Conservation (phyloP, 495 filamentous ascomycete species). For the Astrocystis sublimbata region DNA sequence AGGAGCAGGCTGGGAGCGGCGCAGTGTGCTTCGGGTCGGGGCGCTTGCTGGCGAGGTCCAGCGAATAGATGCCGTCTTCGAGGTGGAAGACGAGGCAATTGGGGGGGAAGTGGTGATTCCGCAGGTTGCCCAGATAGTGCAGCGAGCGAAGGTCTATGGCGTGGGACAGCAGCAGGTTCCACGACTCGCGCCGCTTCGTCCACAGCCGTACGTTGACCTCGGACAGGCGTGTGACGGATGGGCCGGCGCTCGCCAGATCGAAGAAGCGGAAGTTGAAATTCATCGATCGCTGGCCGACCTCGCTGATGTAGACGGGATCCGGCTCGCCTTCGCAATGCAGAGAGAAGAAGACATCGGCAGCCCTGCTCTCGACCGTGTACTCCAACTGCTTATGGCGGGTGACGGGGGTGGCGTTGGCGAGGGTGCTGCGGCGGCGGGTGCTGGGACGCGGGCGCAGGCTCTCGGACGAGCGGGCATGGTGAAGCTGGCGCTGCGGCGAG, state of each 20-base stretch:
- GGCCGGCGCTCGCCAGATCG: slow-evolving; percentile 70
- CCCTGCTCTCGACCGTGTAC: slow-evolving; percentile 65
- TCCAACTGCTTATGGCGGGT: slow-evolving; percentile 75
- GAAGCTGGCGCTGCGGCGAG: slow-evolving; percentile 41
- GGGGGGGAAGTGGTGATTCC: slow-evolving; percentile 74
- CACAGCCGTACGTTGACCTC: slow-evolving; percentile 72
- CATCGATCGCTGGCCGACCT: slow-evolving; percentile 74
- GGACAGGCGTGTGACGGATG: slow-evolving; percentile 64
- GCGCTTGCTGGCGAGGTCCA: slow-evolving; percentile 48
- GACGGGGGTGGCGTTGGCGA: slow-evolving; percentile 65
- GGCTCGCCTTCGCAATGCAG: slow-evolving; percentile 66
- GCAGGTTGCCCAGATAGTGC: slow-evolving; percentile 78
- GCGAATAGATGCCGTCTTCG: slow-evolving; percentile 83
- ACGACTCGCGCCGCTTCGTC: slow-evolving; percentile 64
- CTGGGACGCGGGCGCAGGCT: slow-evolving; percentile 52
- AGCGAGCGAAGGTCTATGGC: slow-evolving; percentile 68
- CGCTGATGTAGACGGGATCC: slow-evolving; percentile 88
- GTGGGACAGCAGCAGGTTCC: slow-evolving; percentile 70
- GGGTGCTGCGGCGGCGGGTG: slow-evolving; percentile 67
- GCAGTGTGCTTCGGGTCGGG: slow-evolving; percentile 48
- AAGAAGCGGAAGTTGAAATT: slow-evolving; percentile 91
- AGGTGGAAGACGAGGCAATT: slow-evolving; percentile 90
- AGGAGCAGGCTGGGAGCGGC: slow-evolving; percentile 67
- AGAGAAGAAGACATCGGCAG: slow-evolving; percentile 90
- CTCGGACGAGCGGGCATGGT: slow-evolving; percentile 71